These are phyloP conservation scores for Scutellaria galericulata DNA, from an alignment of 257 asterid species.

Conservation along the genomic window DNA sequence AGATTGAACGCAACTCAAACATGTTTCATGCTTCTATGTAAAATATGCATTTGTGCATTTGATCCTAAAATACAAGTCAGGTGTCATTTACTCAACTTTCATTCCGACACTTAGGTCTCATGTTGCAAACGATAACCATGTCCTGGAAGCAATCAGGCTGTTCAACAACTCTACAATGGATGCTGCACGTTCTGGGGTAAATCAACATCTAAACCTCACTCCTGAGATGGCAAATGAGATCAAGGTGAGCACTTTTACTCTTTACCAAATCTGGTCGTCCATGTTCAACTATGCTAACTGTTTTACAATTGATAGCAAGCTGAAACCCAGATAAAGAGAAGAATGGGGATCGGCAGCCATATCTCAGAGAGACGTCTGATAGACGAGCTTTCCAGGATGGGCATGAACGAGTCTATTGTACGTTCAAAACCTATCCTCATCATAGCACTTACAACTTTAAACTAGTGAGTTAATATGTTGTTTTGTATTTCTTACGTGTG, in stretches of 20 bases:
- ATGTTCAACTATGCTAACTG: slow-evolving; percentile 15
- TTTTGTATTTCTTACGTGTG: slow-evolving; percentile 13
- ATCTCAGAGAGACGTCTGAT: slow-evolving; percentile 88
- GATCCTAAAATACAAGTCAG: slow-evolving; percentile 4
- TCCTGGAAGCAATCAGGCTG: slow-evolving; percentile 87
- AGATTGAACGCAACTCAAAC: not conserved
- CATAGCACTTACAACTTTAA: not conserved
- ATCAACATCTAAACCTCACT: slow-evolving; percentile 77
- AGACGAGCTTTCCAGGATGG: slow-evolving; percentile 91
- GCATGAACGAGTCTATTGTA: slow-evolving; percentile 88
- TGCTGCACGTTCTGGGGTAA: slow-evolving; percentile 92
- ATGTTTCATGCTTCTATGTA: not conserved
- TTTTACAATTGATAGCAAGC: slow-evolving; percentile 67
- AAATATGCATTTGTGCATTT: slow-evolving; percentile 4
- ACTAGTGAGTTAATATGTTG: not conserved
- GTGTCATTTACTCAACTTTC: slow-evolving; percentile 34
- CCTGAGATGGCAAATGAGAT: slow-evolving; percentile 94
- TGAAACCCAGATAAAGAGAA: slow-evolving; percentile 89
- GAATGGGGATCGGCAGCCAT: slow-evolving; percentile 96
- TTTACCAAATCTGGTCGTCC: not conserved
- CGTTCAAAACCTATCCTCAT: slow-evolving; percentile 27
- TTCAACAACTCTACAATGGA: slow-evolving; percentile 89
- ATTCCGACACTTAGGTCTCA: slow-evolving; percentile 55
- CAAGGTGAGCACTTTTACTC: slow-evolving; percentile 49
- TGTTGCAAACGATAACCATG: slow-evolving; percentile 82